Percentiles rank a stretch among this genome's conserved stretches.
Evolutionary conservation across 768 basidiomycete species (phyloP).

Genomic region (Rhodotorula babjevae): DNA sequence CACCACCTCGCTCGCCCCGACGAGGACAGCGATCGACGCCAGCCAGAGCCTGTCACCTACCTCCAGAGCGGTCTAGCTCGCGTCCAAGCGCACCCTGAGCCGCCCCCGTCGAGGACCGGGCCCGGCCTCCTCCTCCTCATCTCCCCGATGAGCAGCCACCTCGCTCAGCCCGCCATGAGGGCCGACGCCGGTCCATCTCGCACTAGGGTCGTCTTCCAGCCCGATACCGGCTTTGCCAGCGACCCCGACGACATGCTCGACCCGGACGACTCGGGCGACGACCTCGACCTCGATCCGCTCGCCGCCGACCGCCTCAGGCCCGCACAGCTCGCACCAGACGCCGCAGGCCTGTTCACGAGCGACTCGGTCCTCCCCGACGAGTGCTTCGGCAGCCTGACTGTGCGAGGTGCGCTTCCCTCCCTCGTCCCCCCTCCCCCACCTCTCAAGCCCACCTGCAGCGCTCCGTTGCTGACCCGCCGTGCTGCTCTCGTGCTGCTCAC

Average conservation of each 20-base stretch:
- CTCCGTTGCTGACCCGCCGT: too few relatives aligned
- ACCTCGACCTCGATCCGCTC: neutral
- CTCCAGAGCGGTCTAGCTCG: too few relatives aligned
- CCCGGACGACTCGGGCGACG: neutral
- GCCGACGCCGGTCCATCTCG: neutral
- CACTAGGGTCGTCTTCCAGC: neutral
- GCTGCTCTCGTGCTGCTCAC: neutral
- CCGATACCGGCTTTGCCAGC: neutral
- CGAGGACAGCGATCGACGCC: too few relatives aligned
- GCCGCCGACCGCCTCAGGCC: too few relatives aligned
- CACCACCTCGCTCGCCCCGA: too few relatives aligned
- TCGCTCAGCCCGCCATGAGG: too few relatives aligned
- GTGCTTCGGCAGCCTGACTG: conserved; percentile 10
- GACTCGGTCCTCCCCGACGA: conserved; percentile 6
- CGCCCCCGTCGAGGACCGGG: too few relatives aligned
- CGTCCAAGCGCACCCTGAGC: too few relatives aligned
- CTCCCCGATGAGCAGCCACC: too few relatives aligned
- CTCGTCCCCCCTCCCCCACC: neutral
- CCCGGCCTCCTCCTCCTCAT: too few relatives aligned
- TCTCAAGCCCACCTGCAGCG: too few relatives aligned
- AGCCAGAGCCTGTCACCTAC: too few relatives aligned
- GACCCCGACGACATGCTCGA: neutral
- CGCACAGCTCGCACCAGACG: neutral
- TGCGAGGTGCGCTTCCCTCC: neutral
- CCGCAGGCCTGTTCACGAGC: neutral